phyloP scores from a whole-genome alignment of 495 filamentous ascomycete species.

The Tuber umbilicatum region DNA sequence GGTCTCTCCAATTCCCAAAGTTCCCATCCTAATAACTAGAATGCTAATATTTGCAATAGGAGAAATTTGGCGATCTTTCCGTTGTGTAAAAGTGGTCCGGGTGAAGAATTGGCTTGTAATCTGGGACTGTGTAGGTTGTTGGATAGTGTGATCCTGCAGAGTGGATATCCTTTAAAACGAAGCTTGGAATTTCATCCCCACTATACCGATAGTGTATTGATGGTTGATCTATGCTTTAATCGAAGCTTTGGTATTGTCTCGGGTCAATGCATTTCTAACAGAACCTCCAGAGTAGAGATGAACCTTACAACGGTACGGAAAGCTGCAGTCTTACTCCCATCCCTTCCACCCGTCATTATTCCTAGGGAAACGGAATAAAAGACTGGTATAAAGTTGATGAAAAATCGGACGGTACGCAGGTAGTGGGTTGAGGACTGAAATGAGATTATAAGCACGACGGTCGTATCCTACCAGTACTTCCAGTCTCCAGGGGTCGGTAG shows the following conservation, averaged over 20 bases:
- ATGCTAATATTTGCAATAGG: constrained; percentile 51
- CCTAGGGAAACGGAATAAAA: not conserved
- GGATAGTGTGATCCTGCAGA: not conserved
- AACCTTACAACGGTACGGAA: not conserved
- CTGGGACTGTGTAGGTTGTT: not conserved
- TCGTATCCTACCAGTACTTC: not conserved
- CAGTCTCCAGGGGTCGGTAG: not conserved
- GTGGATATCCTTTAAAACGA: not conserved
- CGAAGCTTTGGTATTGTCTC: not conserved
- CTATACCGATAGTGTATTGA: not conserved
- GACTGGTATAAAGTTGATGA: not conserved
- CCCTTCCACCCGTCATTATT: not conserved
- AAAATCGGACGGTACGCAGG: not conserved
- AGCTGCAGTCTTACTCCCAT: not conserved
- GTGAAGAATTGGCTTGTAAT: not conserved
- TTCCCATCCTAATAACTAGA: not conserved
- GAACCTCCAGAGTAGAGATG: constrained; percentile 3
- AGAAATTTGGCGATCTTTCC: constrained; percentile 96
- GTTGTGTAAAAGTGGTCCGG: constrained; percentile 58
- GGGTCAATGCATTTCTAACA: constrained; percentile 3
- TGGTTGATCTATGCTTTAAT: not conserved
- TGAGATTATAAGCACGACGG: not conserved
- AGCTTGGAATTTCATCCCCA: not conserved
- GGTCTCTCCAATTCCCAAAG: constrained; percentile 47
- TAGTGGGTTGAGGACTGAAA: not conserved